These are phyloP conservation scores for Dichomitus squalens DNA, from an alignment of 1,284 basidiomycete species.

Conservation along the genomic window DNA sequence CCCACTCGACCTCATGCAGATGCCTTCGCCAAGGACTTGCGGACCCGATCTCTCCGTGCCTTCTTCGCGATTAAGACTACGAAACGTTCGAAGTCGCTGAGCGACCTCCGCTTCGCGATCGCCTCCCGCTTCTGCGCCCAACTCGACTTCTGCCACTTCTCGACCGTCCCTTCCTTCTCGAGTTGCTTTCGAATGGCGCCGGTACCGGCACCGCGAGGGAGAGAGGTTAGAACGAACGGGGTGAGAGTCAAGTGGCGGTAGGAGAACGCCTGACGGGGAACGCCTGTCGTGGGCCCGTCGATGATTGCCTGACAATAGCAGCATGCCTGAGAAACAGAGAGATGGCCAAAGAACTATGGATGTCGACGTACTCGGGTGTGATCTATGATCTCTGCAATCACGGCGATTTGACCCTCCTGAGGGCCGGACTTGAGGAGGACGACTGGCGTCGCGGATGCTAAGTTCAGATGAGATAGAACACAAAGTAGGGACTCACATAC, in stretches of 20 bases:
- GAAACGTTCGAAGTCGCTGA: conserved; percentile 94
- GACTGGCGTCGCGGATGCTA: conserved; percentile 52
- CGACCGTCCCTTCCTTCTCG: conserved; percentile 77
- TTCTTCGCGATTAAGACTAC: conserved; percentile 77
- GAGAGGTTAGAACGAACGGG: conserved; percentile 79
- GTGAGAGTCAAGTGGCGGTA: conserved; percentile 95
- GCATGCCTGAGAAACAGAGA: not conserved
- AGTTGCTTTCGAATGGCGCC: conserved; percentile 86
- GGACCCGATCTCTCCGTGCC: conserved; percentile 68
- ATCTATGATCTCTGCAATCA: conserved; percentile 98
- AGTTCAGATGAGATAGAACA: not conserved
- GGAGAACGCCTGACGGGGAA: conserved; percentile 89
- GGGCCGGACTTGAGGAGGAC: conserved; percentile 94
- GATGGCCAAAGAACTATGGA: conserved; percentile 16
- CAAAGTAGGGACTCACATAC: conserved; percentile 41
- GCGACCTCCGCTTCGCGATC: conserved; percentile 73
- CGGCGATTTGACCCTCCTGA: conserved; percentile 87
- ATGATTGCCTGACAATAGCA: conserved; percentile 79
- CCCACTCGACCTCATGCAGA: conserved; percentile 18
- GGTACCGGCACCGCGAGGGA: conserved; percentile 88
- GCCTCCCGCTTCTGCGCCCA: conserved; percentile 93
- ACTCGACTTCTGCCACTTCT: conserved; percentile 82
- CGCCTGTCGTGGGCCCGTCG: conserved; percentile 90
- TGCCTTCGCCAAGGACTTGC: conserved; percentile 53
- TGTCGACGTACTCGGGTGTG: conserved; percentile 90